Evolutionary conservation across 768 basidiomycete species (phyloP).

Genomic region (Lentinula aciculospora): DNA sequence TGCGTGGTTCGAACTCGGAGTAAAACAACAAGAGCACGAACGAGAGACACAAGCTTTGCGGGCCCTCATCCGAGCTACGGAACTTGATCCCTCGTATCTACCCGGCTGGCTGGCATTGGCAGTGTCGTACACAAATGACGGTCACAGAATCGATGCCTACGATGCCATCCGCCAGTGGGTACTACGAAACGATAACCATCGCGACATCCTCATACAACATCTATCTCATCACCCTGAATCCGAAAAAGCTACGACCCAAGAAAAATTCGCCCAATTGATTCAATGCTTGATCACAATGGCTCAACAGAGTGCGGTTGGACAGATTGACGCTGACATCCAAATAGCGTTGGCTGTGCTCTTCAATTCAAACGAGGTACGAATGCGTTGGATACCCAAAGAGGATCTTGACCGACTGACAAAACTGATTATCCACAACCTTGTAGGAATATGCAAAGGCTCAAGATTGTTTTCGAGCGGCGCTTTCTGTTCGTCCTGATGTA

Average conservation of each 20-base stretch:
- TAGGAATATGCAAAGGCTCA: conserved; percentile 89
- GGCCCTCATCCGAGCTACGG: conserved; percentile 75
- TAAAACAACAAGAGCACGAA: conserved; percentile 98
- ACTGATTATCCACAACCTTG: not conserved
- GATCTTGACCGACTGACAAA: not conserved
- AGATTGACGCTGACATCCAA: conserved; percentile 91
- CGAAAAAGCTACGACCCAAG: conserved; percentile 23
- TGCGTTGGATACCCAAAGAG: conserved; percentile 9
- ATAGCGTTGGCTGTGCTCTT: conserved; percentile 90
- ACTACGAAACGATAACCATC: conserved; percentile 52
- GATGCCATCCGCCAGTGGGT: conserved; percentile 86
- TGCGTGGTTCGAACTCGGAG: conserved; percentile 90
- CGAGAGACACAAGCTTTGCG: conserved; percentile 86
- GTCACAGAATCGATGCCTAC: conserved; percentile 66
- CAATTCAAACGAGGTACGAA: conserved; percentile 78
- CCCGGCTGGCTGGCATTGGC: conserved; percentile 88
- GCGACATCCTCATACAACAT: conserved; percentile 35
- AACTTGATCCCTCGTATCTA: conserved; percentile 72
- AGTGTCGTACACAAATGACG: conserved; percentile 89
- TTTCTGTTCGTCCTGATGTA: conserved; percentile 85
- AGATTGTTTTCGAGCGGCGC: conserved; percentile 89
- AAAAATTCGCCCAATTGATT: conserved; percentile 52
- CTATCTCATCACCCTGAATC: conserved; percentile 25
- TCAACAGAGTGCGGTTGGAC: conserved; percentile 44
- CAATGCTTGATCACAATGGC: conserved; percentile 82